Percentiles rank a stretch among this genome's conserved stretches.
Evolutionary conservation across 164 flowering plant genomes (phyloP).

Genomic region (Dillenia turbinata): DNA sequence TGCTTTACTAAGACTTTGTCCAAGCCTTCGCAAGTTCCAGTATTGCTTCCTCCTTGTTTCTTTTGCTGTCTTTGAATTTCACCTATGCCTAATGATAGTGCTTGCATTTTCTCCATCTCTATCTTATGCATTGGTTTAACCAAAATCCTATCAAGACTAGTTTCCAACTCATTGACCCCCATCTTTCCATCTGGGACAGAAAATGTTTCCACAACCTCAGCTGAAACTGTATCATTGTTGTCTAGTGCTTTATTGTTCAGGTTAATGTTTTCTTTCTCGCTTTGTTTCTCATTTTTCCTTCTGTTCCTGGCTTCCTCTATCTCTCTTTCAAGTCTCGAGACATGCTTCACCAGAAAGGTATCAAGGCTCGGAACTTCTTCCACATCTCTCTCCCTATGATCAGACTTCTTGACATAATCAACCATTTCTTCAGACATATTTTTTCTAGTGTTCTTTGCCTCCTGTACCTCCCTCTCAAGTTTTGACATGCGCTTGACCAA

Average conservation of each 20-base stretch:
- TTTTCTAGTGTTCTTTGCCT: slow-evolving; percentile 56
- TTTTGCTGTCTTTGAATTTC: slow-evolving; percentile 8
- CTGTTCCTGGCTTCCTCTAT: slow-evolving; percentile 52
- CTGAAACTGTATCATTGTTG: background rate
- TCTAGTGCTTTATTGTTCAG: slow-evolving; percentile 18
- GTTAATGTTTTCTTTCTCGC: slow-evolving; percentile 59
- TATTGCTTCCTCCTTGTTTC: slow-evolving; percentile 15
- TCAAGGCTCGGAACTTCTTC: slow-evolving; percentile 48
- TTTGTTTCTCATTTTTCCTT: slow-evolving; percentile 14
- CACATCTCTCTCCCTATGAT: slow-evolving; percentile 13
- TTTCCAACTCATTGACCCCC: slow-evolving; percentile 13
- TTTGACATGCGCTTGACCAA: slow-evolving; percentile 81
- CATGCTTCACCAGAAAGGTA: slow-evolving; percentile 48
- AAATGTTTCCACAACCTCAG: slow-evolving; percentile 6
- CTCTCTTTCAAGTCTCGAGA: slow-evolving; percentile 56
- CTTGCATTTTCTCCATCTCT: slow-evolving; percentile 47
- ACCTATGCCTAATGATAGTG: slow-evolving; percentile 18
- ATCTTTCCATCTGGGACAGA: slow-evolving; percentile 8
- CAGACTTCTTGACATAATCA: background rate
- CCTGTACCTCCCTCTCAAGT: slow-evolving; percentile 80
- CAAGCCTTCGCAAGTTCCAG: slow-evolving; percentile 41
- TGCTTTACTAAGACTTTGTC: slow-evolving; percentile 66
- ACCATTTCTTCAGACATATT: slow-evolving; percentile 15
- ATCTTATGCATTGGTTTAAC: slow-evolving; percentile 45
- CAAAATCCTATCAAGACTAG: slow-evolving; percentile 44